Base-by-base conservation (phyloP, 352 stramenopile species). In the Pythium monospermum region DNA sequence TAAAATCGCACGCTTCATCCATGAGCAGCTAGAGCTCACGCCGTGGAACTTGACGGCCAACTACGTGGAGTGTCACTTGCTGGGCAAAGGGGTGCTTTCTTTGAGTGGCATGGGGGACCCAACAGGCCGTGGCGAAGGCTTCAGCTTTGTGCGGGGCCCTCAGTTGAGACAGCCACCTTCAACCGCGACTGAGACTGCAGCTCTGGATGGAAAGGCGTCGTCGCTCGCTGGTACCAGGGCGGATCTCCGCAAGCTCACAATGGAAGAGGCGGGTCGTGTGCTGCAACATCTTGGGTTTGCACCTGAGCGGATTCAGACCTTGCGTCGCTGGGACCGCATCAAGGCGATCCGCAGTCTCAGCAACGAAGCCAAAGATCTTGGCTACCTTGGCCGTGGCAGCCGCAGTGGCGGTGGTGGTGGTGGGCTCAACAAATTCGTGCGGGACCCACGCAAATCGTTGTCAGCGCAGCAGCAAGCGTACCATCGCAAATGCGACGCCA, bases 21-120 rank as follows among this genome's bases (percentile, higher is more conserved):
- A 81, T 35, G 73, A 88, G 46, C 73, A 91, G 47, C 36, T 93
- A 41, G 75, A 90, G 41, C 62, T 93, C 13, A 90, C 83, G 8
- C 80, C 83, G 10, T 93, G 83, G 83, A 93, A 91, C 26, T 49
- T 91, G 52, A 91, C 80, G 1, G 87, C 86, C 53, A 91, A 91
- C 42, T 93, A 90, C 51, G 83, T 93, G 5, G 83, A 93, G 46
- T 93, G 83, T 35, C 83, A 93, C 45, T 44, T 91, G 30, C 83
- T 91, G 53, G 80, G 83, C 32, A 93, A 93, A 71, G 83, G 83
- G 18, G 87, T 76, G 13, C 59, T 93, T 25, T 62, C 82, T 40
- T 66, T 93, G 11, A 76, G 83, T 70, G 83, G 83, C 26, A 83
- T 90, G 19, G 83, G 83, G 61, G 83, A 93, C 46, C 83, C 83